Evolutionary conservation across 306 rosid species (phyloP), one percentile per base, ranked within the genome.

Genomic region (Casuarina cunninghamiana): DNA sequence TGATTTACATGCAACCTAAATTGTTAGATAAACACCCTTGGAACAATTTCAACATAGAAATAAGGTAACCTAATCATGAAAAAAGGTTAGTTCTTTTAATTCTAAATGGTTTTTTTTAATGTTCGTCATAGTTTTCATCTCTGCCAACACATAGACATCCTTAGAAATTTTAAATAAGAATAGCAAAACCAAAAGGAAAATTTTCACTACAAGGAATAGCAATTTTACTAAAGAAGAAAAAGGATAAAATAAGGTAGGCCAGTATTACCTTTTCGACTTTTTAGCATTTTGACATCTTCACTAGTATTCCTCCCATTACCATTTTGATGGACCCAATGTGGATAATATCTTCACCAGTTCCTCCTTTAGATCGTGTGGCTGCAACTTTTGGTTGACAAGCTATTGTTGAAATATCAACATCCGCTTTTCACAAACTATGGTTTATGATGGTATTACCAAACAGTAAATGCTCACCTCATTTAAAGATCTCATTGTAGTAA

Each of bases 361-460:
- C 32, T 26, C 32, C 32, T 26, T 26, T 26, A 26, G 32, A 26
- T 26, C 32, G 32, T 26, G 32, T 26, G 32, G 32, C 71, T 62
- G 2, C 41, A 71, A 12, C 84, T 84, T 88, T 84, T 5, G 83
- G 61, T 90, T 83, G 93, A 80, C 80, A 79, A 39, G 95, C 82
- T 76, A 83, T 88, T 21, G 73, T 82, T 84, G 95, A 83, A 86
- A 89, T 84, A 83, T 88, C 88, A 86, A 84, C 89, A 86, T 90
- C 93, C 82, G 83, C 96, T 96, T 92, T 86, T 83, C 84, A 92
- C 77, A 92, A 88, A 80, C 82, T 81, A 88, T 75, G 84, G 87
- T 37, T 74, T 71, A 90, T 85, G 84, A 81, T 87, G 77, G 71
- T 73, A 71, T 69, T 77, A 80, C 81, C 75, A 82, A 71, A 15